Percentiles rank a stretch among this genome's conserved stretches.
These are phyloP conservation scores for Pestalotiopsis sp. DNA, from an alignment of 2,329 filamentous ascomycete genomes.

Conservation along the genomic window DNA sequence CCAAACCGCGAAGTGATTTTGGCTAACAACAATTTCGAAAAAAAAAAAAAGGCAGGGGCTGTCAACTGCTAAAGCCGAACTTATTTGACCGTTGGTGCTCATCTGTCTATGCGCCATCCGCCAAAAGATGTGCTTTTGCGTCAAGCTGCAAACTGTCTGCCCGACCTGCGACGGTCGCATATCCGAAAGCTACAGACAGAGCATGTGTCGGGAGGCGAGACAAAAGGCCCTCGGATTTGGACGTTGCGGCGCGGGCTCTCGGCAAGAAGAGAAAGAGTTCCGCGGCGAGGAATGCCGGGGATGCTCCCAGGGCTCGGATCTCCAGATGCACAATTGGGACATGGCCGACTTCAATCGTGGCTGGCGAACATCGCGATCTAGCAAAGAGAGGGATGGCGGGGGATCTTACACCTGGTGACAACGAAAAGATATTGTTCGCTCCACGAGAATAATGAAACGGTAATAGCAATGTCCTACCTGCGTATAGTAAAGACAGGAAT, in stretches of 20 bases:
- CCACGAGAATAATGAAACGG: neutral
- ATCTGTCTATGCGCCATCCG: neutral
- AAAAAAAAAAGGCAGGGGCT: no score
- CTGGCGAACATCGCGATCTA: slow-evolving; percentile 16
- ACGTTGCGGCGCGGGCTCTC: slow-evolving; percentile 16
- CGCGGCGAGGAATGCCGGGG: slow-evolving; percentile 20
- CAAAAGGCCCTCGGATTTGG: slow-evolving; percentile 17
- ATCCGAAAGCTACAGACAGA: slow-evolving; percentile 16
- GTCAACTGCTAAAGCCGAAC: neutral
- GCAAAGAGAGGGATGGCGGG: neutral
- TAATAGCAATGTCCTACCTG: neutral
- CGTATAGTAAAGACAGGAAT: neutral
- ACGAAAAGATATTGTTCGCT: neutral
- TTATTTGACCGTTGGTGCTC: neutral
- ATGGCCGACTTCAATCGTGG: slow-evolving; percentile 18
- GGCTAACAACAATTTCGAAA: no score
- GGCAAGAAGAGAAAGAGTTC: slow-evolving; percentile 19
- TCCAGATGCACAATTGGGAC: slow-evolving; percentile 16
- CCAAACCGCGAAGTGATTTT: no score
- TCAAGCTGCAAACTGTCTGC: slow-evolving; percentile 19
- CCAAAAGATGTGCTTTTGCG: slow-evolving; percentile 18
- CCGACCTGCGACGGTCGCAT: slow-evolving; percentile 18
- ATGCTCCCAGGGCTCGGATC: slow-evolving; percentile 16
- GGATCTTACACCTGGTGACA: neutral
- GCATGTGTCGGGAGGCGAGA: slow-evolving; percentile 19